Percentiles rank a stretch among this genome's conserved stretches.
phyloP scores from a whole-genome alignment of 2,329 filamentous ascomycete genomes.

The Phaeosphaeriaceae sp. region DNA sequence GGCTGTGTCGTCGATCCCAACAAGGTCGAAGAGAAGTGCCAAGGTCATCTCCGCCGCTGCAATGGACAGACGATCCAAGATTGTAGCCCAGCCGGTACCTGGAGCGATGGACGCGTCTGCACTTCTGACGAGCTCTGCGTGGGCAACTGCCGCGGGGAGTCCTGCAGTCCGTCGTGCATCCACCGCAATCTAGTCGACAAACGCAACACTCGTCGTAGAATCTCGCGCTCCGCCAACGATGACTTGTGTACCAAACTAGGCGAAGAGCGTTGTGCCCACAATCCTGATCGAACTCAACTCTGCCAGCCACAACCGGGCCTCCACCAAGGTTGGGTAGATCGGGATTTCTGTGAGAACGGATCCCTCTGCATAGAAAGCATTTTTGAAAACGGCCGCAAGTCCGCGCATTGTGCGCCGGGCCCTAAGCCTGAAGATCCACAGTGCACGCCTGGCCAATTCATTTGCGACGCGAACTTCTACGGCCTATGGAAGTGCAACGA shows the following conservation, averaged over 20 bases:
- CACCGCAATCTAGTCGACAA: neutral
- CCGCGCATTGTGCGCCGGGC: too few species aligned
- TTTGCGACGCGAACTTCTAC: slow-evolving; percentile 4
- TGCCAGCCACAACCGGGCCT: too few species aligned
- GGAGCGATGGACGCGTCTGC: neutral
- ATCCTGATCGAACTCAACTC: too few species aligned
- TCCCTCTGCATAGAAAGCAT: too few species aligned
- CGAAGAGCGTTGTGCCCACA: too few species aligned
- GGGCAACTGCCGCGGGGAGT: neutral
- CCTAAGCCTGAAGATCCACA: neutral
- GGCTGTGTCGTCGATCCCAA: neutral
- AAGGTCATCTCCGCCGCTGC: neutral
- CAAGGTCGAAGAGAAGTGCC: neutral
- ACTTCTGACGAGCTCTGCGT: neutral
- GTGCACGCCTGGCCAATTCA: neutral
- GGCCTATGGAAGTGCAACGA: neutral
- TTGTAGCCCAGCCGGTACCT: neutral
- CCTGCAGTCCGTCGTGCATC: neutral
- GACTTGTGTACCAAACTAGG: too few species aligned
- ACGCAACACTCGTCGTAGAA: neutral
- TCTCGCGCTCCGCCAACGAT: too few species aligned
- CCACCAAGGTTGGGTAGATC: too few species aligned
- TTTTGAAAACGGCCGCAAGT: too few species aligned
- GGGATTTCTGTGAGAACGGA: too few species aligned
- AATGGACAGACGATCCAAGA: neutral